Evolutionary conservation across 495 filamentous ascomycete species (phyloP).

Genomic region (Bombardia bombarda): DNA sequence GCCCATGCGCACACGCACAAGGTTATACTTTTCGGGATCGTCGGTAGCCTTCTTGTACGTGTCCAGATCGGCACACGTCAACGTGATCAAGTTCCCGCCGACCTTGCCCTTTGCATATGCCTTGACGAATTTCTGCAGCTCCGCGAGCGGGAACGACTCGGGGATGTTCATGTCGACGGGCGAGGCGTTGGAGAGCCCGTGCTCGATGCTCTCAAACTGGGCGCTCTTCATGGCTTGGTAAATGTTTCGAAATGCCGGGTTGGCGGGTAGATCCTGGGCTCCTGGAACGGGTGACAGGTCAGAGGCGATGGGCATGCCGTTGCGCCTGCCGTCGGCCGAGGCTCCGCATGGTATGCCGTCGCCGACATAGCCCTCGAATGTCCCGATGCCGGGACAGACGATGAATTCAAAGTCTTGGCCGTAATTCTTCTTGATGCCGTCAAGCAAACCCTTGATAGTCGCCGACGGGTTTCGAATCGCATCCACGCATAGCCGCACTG

Average conservation of each 20-base stretch:
- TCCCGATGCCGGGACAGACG: conserved; percentile 14
- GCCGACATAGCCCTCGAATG: conserved; percentile 17
- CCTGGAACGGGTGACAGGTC: conserved; percentile 14
- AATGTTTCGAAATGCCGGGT: not conserved
- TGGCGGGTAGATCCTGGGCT: not conserved
- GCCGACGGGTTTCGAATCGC: not conserved
- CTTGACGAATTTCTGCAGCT: not conserved
- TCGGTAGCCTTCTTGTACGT: not conserved
- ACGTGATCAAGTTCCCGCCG: not conserved
- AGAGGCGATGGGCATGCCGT: conserved; percentile 16
- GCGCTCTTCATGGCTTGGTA: not conserved
- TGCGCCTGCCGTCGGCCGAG: conserved; percentile 14
- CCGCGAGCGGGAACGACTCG: not conserved
- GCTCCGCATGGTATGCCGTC: conserved; percentile 13
- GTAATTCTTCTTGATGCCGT: not conserved
- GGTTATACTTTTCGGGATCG: not conserved
- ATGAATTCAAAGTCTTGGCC: conserved; percentile 12
- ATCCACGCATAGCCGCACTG: not conserved
- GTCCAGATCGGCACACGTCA: not conserved
- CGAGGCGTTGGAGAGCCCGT: not conserved
- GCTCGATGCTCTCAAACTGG: not conserved
- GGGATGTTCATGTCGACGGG: conserved; percentile 1
- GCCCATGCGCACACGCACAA: not conserved
- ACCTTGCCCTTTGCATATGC: not conserved
- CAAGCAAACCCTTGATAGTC: not conserved